These are phyloP conservation scores for Citrus hindsii DNA, from an alignment of 345 rosid genomes.

Conservation along the genomic window DNA sequence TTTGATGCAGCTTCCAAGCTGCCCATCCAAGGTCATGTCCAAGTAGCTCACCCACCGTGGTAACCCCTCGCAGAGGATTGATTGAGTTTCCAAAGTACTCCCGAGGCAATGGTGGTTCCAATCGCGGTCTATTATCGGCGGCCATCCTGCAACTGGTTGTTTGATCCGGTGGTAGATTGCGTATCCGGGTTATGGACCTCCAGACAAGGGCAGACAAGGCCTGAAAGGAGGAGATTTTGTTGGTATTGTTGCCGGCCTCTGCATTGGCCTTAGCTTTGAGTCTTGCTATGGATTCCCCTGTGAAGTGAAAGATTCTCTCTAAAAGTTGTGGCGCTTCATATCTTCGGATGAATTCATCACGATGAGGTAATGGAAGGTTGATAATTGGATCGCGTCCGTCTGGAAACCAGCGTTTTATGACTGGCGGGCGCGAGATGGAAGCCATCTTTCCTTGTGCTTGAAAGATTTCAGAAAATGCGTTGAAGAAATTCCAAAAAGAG, in stretches of 20 bases:
- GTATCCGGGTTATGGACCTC: slow-evolving; percentile 51
- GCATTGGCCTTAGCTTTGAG: slow-evolving; percentile 57
- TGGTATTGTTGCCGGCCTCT: slow-evolving; percentile 26
- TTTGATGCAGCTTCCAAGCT: slow-evolving; percentile 55
- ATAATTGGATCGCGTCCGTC: slow-evolving; percentile 39
- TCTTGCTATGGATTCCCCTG: slow-evolving; percentile 41
- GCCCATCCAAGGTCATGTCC: slow-evolving; percentile 57
- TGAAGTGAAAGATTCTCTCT: slow-evolving; percentile 64
- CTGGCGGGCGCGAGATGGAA: slow-evolving; percentile 43
- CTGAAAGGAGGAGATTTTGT: slow-evolving; percentile 68
- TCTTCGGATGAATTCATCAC: slow-evolving; percentile 39
- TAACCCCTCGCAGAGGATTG: slow-evolving; percentile 28
- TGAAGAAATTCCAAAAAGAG: slow-evolving; percentile 74
- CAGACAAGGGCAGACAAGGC: slow-evolving; percentile 59
- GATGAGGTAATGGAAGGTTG: slow-evolving; percentile 46
- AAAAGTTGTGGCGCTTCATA: slow-evolving; percentile 42
- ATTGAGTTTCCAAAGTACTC: slow-evolving; percentile 69
- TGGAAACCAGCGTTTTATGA: slow-evolving; percentile 51
- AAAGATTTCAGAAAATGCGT: slow-evolving; percentile 58
- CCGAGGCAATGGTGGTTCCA: slow-evolving; percentile 40
- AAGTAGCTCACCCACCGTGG: slow-evolving; percentile 54
- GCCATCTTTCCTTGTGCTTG: slow-evolving; percentile 26
- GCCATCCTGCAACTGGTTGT: slow-evolving; percentile 54
- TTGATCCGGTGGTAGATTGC: slow-evolving; percentile 32
- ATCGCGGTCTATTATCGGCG: slow-evolving; percentile 45